A percentile compares a stretch with the other conserved stretches of the same genome.
These are phyloP conservation scores for Termitomyces sp. DNA, from an alignment of 768 basidiomycete genomes.

Conservation along the genomic window DNA sequence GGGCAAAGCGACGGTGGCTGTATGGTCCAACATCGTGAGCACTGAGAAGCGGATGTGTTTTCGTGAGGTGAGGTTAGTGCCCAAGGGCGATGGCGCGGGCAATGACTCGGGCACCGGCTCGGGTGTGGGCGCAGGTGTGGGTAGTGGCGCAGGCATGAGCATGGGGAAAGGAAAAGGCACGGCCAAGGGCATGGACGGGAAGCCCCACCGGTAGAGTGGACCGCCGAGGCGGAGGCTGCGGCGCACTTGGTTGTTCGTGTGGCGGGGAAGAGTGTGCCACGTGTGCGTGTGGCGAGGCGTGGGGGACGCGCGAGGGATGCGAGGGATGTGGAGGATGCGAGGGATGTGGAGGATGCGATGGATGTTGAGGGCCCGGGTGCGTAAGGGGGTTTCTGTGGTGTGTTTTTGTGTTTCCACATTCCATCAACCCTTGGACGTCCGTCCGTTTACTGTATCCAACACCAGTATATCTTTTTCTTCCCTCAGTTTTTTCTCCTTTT, in stretches of 20 bases:
- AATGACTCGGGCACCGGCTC: no score
- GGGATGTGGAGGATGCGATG: no score
- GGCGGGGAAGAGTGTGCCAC: constrained; percentile 21
- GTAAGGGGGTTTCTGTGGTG: no score
- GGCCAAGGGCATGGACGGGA: not conserved
- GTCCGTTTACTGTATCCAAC: no score
- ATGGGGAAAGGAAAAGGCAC: constrained; percentile 9
- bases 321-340: no score
- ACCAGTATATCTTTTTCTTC: no score
- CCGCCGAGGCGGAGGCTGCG: constrained; percentile 3
- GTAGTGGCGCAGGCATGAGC: not conserved
- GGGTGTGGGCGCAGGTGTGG: no score
- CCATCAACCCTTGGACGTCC: no score
- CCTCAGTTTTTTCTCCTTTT: no score
- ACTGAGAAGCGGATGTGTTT: constrained; percentile 70
- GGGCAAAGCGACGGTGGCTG: no score
- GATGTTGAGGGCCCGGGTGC: no score
- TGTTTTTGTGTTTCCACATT: no score
- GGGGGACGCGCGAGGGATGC: not conserved
- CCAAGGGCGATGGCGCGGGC: constrained; percentile 21
- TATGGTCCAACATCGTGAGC: constrained; percentile 51
- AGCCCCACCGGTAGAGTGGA: not conserved
- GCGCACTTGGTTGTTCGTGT: constrained; percentile 17
- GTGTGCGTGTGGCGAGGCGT: constrained; percentile 1
- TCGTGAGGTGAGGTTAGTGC: constrained; percentile 57